A percentile compares a stretch with the other conserved stretches of the same genome.
Evolutionary conservation across 2,329 filamentous ascomycete species (phyloP).

Genomic region (Erysiphe neolycopersici): DNA sequence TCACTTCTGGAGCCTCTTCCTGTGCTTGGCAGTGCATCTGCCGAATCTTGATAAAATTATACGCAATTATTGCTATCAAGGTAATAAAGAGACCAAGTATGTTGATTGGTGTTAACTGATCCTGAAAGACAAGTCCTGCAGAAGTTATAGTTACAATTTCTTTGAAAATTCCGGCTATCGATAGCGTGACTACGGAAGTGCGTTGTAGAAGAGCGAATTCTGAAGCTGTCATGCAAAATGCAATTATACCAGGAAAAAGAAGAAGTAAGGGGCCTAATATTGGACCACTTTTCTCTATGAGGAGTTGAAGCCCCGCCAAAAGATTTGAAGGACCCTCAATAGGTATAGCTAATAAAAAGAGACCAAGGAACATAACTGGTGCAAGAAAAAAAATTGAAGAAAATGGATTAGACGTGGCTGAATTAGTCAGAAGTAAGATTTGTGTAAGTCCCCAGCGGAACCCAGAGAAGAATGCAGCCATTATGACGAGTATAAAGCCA

Average conservation of each 20-base stretch:
- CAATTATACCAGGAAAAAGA: constrained; percentile 69
- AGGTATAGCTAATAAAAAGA: constrained; percentile 57
- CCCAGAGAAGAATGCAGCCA: constrained; percentile 79
- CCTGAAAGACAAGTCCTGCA: constrained; percentile 67
- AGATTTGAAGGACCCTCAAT: constrained; percentile 57
- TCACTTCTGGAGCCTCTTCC: constrained; percentile 18
- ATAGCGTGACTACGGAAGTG: constrained; percentile 84
- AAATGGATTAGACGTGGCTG: constrained; percentile 87
- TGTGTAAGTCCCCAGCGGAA: constrained; percentile 98
- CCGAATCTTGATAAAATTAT: constrained; percentile 84
- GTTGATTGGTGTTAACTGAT: constrained; percentile 68
- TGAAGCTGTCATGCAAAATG: constrained; percentile 88
- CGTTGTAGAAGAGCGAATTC: constrained; percentile 90
- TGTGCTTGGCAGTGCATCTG: constrained; percentile 64
- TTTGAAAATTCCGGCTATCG: constrained; percentile 95
- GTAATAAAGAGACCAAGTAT: constrained; percentile 69
- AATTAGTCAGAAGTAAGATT: constrained; percentile 77
- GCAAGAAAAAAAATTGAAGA: constrained; percentile 95
- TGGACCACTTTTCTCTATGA: constrained; percentile 41
- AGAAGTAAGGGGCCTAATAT: constrained; percentile 44
- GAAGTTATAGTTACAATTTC: constrained; percentile 90
- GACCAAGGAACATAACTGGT: constrained; percentile 75
- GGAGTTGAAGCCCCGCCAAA: constrained; percentile 31
- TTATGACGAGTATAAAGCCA: constrained; percentile 80
- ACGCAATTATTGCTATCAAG: constrained; percentile 58